Conservation (phyloP, 495 filamentous ascomycete species). For the Corynascus novoguineensis region DNA sequence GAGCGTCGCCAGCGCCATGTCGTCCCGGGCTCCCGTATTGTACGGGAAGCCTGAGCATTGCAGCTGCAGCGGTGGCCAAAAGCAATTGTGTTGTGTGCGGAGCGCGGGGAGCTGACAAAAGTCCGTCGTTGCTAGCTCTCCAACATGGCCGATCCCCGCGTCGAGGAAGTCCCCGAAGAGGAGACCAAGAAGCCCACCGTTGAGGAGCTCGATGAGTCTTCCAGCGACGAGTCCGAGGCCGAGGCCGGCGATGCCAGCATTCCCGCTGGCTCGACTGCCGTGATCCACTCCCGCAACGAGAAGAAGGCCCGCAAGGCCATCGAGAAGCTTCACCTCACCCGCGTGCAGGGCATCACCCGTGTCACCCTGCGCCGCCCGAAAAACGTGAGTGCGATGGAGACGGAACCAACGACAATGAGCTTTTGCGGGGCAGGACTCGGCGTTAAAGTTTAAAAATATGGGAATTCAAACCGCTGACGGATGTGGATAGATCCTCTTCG, state of each 20-base stretch:
- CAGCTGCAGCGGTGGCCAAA: slow-evolving; percentile 6
- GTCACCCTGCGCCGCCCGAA: slow-evolving; percentile 97
- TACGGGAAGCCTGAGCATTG: slow-evolving; percentile 1
- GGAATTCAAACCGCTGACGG: slow-evolving; percentile 24
- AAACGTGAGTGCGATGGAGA: slow-evolving; percentile 63
- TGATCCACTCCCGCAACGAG: slow-evolving; percentile 96
- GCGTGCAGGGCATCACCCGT: slow-evolving; percentile 92
- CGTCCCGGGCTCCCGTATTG: neutral
- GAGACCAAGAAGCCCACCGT: slow-evolving; percentile 71
- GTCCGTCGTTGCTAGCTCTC: slow-evolving; percentile 15
- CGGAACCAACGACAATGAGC: neutral
- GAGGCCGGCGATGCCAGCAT: slow-evolving; percentile 66
- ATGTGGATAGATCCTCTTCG: slow-evolving; percentile 79
- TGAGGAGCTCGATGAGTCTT: slow-evolving; percentile 66
- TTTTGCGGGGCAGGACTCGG: slow-evolving; percentile 5
- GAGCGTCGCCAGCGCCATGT: neutral
- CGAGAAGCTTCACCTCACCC: slow-evolving; percentile 94
- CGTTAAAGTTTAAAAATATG: neutral
- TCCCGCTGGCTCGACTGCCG: slow-evolving; percentile 78
- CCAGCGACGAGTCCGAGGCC: slow-evolving; percentile 68
- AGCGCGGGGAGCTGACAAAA: slow-evolving; percentile 26
- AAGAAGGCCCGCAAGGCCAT: slow-evolving; percentile 99
- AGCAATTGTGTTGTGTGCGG: slow-evolving; percentile 20
- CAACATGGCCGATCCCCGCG: slow-evolving; percentile 89
- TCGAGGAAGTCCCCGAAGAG: slow-evolving; percentile 96